Conservation (phyloP, 2,329 filamentous ascomycete species). For the Ophiostoma australiae region DNA sequence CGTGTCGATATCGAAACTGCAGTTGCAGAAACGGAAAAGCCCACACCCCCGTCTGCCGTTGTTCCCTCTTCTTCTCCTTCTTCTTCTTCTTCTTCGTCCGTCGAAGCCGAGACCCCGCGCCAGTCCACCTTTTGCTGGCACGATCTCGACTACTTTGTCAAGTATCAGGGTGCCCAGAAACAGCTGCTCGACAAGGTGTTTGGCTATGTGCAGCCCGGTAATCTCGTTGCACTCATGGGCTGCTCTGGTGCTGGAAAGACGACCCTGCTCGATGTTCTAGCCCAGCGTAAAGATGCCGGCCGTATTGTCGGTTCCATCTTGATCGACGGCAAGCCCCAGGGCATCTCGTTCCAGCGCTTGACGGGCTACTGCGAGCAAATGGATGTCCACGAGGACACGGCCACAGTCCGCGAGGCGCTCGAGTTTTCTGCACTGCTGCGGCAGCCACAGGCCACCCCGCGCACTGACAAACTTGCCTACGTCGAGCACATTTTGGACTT, state of each 20-base stretch:
- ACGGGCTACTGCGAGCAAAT: slow-evolving; percentile 91
- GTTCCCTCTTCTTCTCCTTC: slow-evolving; percentile 35
- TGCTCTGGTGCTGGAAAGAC: slow-evolving; percentile 90
- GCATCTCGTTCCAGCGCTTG: slow-evolving; percentile 82
- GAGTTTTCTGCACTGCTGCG: slow-evolving; percentile 81
- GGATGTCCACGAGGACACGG: slow-evolving; percentile 79
- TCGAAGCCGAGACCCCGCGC: neutral
- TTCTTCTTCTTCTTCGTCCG: too few relatives aligned
- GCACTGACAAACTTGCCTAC: slow-evolving; percentile 77
- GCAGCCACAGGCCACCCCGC: slow-evolving; percentile 70
- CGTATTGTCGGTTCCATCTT: slow-evolving; percentile 81
- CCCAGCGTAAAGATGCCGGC: slow-evolving; percentile 81
- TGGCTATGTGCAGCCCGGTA: slow-evolving; percentile 91
- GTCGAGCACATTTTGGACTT: slow-evolving; percentile 89
- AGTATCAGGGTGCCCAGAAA: slow-evolving; percentile 72
- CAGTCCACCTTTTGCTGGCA: slow-evolving; percentile 66
- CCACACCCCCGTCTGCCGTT: slow-evolving; percentile 50
- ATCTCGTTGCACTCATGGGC: slow-evolving; percentile 84
- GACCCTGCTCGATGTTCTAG: slow-evolving; percentile 79
- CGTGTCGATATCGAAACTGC: slow-evolving; percentile 39
- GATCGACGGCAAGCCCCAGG: slow-evolving; percentile 61
- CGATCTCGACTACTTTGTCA: slow-evolving; percentile 70
- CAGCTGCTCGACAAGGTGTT: slow-evolving; percentile 83
- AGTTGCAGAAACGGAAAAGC: slow-evolving; percentile 56
- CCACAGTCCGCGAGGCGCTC: slow-evolving; percentile 82